Base-by-base conservation (phyloP, 306 rosid genomes). In the Fagus sylvatica region DNA sequence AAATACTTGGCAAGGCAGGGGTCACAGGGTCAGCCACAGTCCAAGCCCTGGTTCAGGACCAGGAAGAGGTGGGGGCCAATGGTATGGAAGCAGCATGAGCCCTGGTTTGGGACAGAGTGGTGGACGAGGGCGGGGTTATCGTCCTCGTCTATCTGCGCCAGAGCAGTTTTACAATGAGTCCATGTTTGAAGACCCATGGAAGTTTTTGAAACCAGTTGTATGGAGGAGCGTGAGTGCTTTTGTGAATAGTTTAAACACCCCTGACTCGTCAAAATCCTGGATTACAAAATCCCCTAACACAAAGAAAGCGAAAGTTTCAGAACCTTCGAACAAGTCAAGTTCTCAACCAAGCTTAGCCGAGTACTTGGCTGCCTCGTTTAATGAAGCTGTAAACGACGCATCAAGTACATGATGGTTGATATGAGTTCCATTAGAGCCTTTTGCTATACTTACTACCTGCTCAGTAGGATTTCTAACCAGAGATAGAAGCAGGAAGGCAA, bases 171-270 rank as follows among this genome's bases (percentile, higher is more conserved):
- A 80, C 81, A 72, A 84, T 66, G 65, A 74, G 7, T 93, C 98
- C 78, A 95, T 95, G 99, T 79, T 95, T 49, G 98, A 89, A 79
- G 98, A 95, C 84, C 98, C 99, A 1, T 95, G 98, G 99, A 82
- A 85, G 82, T 71, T 51, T 86, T 70, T 87, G 81, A 56, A 85
- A 71, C 97, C 97, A 69, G 79, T 82, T 28, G 30, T 78, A 37
- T 86, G 92, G 93, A 87, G 73, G 57, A 74, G 76, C n/a, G 49
- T 37, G 9, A 33, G 12, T 68, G 48, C 64, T 73, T 30, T 76
- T 53, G 68, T 55, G 32, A 75, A 56, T 37, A 32, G 53, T 48
- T 69, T 7, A 55, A 19, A 16, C 53, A 49, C 74, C 62, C 81
- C 81, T 22, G 74, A 48, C 59, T 76, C 84, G 57, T 83, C 86